phyloP scores from a whole-genome alignment of 768 basidiomycete species.

The Russula compacta region DNA sequence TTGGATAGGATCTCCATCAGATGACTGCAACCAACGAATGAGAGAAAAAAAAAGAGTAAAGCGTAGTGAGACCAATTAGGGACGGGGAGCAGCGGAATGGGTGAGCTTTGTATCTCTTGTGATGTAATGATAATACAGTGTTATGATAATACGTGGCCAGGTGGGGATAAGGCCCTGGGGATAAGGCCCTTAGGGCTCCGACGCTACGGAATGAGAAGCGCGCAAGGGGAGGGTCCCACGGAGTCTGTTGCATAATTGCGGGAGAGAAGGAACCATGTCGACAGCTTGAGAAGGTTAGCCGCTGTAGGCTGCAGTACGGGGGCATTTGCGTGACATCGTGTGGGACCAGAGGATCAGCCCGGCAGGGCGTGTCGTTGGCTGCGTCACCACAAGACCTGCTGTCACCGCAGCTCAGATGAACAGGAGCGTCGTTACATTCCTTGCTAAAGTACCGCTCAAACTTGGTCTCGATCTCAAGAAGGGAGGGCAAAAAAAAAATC shows the following conservation, averaged over 20 bases:
- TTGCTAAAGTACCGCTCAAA: too few species aligned
- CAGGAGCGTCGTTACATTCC: too few species aligned
- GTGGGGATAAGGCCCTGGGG: constrained; percentile 15
- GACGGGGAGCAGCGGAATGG: constrained; percentile 1
- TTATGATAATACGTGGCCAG: constrained; percentile 9
- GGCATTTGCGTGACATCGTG: too few species aligned
- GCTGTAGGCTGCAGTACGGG: background rate
- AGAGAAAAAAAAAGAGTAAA: background rate
- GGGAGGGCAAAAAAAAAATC: too few species aligned
- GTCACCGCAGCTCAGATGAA: too few species aligned
- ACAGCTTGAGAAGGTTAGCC: background rate
- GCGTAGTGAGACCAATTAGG: constrained; percentile 11
- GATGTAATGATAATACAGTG: constrained; percentile 15
- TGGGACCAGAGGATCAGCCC: too few species aligned
- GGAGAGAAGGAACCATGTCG: constrained; percentile 8
- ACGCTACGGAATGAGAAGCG: constrained; percentile 18
- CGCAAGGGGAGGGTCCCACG: constrained; percentile 13
- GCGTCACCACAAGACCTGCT: too few species aligned
- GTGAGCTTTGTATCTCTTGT: constrained; percentile 2
- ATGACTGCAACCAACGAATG: constrained; percentile 6
- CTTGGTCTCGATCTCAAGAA: too few species aligned
- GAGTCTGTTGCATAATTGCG: constrained; percentile 12
- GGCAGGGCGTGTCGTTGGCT: too few species aligned
- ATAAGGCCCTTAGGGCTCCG: constrained; percentile 3
- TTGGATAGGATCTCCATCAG: constrained; percentile 16